These are phyloP conservation scores for Yamadazyma oceani DNA, from an alignment of 1,139 yeast genomes.

Conservation along the genomic window DNA sequence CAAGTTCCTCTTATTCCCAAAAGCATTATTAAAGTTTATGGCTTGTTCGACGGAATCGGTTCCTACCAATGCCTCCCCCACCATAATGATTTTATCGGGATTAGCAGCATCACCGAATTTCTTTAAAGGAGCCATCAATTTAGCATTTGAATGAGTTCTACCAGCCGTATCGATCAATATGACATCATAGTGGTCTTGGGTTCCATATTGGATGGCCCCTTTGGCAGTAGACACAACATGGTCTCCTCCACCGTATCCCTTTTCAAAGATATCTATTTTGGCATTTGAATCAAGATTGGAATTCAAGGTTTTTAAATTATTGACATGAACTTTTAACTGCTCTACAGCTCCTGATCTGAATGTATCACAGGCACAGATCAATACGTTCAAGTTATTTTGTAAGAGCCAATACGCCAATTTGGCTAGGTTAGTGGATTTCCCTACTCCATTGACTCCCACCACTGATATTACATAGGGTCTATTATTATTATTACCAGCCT, in stretches of 20 bases:
- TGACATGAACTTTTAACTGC: conserved; percentile 91
- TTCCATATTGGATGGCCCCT: conserved; percentile 75
- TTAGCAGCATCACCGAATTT: conserved; percentile 94
- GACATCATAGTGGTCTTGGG: conserved; percentile 65
- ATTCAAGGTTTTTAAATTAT: conserved; percentile 62
- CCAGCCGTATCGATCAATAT: conserved; percentile 98
- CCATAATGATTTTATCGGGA: conserved; percentile 97
- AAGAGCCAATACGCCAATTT: conserved; percentile 94
- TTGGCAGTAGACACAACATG: conserved; percentile 92
- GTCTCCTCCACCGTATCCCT: conserved; percentile 96
- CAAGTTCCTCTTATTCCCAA: conserved; percentile 77
- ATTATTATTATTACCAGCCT: conserved; percentile 24
- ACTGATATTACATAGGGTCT: conserved; percentile 91
- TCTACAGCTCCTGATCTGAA: conserved; percentile 98
- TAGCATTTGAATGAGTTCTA: conserved; percentile 91
- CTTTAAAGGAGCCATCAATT: conserved; percentile 92
- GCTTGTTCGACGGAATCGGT: conserved; percentile 98
- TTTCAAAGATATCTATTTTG: conserved; percentile 80
- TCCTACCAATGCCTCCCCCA: conserved; percentile 96
- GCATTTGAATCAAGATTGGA: conserved; percentile 38
- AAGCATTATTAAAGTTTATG: conserved; percentile 85
- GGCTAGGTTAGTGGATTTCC: conserved; percentile 92
- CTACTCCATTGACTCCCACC: conserved; percentile 98
- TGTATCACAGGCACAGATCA: conserved; percentile 97
- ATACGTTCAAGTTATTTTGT: conserved; percentile 82